A percentile compares a stretch with the other conserved stretches of the same genome.
Conservation (phyloP, 1,284 basidiomycete species). For the Phylloboletellus chloephorus region DNA sequence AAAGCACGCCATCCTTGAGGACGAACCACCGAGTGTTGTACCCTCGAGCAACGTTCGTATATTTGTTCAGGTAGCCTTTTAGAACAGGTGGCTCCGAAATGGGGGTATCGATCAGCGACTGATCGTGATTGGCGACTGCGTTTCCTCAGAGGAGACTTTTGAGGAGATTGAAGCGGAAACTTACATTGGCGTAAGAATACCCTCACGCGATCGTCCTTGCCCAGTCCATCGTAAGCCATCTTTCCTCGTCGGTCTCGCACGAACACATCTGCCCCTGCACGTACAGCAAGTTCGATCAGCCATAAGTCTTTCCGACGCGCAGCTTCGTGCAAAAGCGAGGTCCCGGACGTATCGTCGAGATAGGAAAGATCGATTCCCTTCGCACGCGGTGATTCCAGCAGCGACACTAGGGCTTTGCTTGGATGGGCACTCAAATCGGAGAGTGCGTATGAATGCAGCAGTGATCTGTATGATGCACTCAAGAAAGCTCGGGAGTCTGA, state of each 20-base stretch:
- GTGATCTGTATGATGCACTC: constrained; percentile 70
- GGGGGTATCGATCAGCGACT: constrained; percentile 50
- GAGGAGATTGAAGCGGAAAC: constrained; percentile 21
- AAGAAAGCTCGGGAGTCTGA: constrained; percentile 80
- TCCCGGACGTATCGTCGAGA: constrained; percentile 73
- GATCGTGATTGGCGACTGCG: constrained; percentile 75
- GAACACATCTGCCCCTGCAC: constrained; percentile 88
- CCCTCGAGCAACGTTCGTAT: constrained; percentile 85
- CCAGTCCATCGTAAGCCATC: constrained; percentile 65
- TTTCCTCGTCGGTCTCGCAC: constrained; percentile 78
- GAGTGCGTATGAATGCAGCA: constrained; percentile 69
- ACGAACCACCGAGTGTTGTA: constrained; percentile 96
- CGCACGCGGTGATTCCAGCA: constrained; percentile 60
- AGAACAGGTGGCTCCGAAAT: constrained; percentile 58
- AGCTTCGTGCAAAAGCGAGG: constrained; percentile 84
- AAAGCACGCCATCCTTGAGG: constrained; percentile 78
- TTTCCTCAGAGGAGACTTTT: constrained; percentile 1
- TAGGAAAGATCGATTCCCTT: constrained; percentile 62
- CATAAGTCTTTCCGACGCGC: constrained; percentile 77
- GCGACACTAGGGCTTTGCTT: constrained; percentile 44
- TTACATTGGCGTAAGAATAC: constrained; percentile 82
- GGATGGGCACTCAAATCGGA: constrained; percentile 44
- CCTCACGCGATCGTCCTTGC: constrained; percentile 77
- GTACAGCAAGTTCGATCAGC: constrained; percentile 79
- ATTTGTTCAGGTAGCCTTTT: constrained; percentile 84